Evolutionary conservation across 768 basidiomycete genomes (phyloP).

Genomic region (Clavaria fumosa): DNA sequence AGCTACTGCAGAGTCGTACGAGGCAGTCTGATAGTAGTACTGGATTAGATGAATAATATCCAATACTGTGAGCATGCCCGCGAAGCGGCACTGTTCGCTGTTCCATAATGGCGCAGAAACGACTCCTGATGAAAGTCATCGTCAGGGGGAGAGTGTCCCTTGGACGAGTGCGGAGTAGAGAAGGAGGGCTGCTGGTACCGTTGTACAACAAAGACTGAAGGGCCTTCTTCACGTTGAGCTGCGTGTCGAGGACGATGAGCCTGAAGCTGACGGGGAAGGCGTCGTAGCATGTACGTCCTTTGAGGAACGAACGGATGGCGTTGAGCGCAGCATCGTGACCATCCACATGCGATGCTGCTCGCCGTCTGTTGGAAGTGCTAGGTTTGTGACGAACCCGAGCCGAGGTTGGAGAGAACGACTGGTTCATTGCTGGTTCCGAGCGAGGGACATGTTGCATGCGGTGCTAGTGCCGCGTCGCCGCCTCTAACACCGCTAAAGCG

Average conservation of each 20-base stretch:
- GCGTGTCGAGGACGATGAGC: slow-evolving; percentile 91
- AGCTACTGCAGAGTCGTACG: slow-evolving; percentile 68
- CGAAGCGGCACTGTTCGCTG: slow-evolving; percentile 82
- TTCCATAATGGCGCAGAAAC: slow-evolving; percentile 98
- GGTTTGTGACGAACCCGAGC: no score
- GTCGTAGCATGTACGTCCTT: slow-evolving; percentile 79
- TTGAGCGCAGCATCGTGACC: slow-evolving; percentile 54
- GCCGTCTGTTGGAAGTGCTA: no score
- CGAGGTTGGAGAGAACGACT: no score
- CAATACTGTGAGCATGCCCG: slow-evolving; percentile 98
- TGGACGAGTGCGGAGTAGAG: no score
- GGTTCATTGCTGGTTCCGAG: no score
- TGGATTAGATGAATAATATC: slow-evolving; percentile 99
- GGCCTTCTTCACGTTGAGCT: slow-evolving; percentile 91
- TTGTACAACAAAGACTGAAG: slow-evolving; percentile 76
- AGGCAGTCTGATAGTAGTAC: slow-evolving; percentile 86
- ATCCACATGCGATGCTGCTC: no score
- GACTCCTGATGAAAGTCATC: slow-evolving; percentile 43
- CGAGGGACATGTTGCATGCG: no score
- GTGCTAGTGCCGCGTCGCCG: no score
- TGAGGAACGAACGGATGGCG: slow-evolving; percentile 70
- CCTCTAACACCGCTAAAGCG: no score
- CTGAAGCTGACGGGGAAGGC: slow-evolving; percentile 95
- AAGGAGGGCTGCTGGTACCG: no score
- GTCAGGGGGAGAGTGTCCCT: slow-evolving; percentile 4